Percentiles rank a stretch among this genome's conserved stretches.
Conservation (phyloP, 106 monocot species). For the Apostasia ramifera region DNA sequence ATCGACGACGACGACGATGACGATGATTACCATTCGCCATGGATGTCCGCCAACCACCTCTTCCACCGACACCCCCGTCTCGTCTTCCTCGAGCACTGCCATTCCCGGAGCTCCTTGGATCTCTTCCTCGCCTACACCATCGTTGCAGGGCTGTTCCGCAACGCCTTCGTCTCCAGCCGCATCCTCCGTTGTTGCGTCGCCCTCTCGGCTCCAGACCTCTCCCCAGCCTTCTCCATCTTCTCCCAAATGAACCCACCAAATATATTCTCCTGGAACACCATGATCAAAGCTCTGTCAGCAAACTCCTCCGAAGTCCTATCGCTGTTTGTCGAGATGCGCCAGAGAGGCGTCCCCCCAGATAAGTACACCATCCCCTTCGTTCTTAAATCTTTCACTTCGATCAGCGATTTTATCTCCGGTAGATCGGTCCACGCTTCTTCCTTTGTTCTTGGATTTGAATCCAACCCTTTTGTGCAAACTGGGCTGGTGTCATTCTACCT, state of each 20-base stretch:
- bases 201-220: not conserved
- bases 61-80: constrained; percentile 47
- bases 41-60: constrained; percentile 39
- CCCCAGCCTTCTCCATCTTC: constrained; percentile 24
- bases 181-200: constrained; percentile 20
- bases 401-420: constrained; percentile 1
- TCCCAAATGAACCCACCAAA: constrained; percentile 23
- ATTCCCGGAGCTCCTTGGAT: constrained; percentile 19
- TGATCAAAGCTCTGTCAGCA: constrained; percentile 32
- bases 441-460: constrained; percentile 19
- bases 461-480: constrained; percentile 42
- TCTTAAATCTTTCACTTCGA: constrained; percentile 25
- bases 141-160: constrained; percentile 50
- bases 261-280: constrained; percentile 61
- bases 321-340: constrained; percentile 42
- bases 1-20: not conserved
- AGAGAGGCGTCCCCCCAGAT: constrained; percentile 27
- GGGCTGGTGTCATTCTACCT: constrained; percentile 33
- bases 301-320: constrained; percentile 10
- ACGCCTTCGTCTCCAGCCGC: constrained; percentile 56
- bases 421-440: constrained; percentile 32
- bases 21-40: not conserved
- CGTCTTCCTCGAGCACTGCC: constrained; percentile 22
- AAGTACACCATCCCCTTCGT: constrained; percentile 52
- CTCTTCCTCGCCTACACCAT: constrained; percentile 37